Conservation (phyloP, 805 yeast species). For the Lipomyces yamadae region DNA sequence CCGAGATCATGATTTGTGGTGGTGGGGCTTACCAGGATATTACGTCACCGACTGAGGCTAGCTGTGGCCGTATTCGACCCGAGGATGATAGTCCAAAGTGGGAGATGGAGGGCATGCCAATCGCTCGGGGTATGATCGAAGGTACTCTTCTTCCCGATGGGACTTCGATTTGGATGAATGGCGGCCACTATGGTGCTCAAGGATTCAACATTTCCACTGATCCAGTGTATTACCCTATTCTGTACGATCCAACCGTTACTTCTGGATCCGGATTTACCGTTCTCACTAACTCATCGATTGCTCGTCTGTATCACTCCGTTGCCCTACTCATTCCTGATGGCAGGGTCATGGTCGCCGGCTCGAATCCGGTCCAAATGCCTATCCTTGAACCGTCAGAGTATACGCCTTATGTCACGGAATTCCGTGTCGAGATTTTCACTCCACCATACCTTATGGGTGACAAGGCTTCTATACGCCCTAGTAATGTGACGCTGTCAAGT, state of each 20-base stretch:
- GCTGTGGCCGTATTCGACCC: constrained; percentile 33
- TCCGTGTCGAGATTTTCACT: constrained; percentile 34
- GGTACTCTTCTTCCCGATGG: constrained; percentile 34
- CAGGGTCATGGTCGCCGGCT: constrained; percentile 32
- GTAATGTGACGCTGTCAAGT: constrained; percentile 14
- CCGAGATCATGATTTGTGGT: constrained; percentile 34
- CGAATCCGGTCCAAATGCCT: constrained; percentile 36
- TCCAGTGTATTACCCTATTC: constrained; percentile 27
- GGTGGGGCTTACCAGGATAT: constrained; percentile 36
- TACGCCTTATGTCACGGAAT: constrained; percentile 34
- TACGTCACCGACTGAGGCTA: constrained; percentile 34
- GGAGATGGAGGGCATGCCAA: constrained; percentile 35
- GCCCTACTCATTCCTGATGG: constrained; percentile 31
- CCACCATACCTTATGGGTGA: constrained; percentile 34
- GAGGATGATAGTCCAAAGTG: constrained; percentile 30
- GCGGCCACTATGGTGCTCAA: constrained; percentile 30
- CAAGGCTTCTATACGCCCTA: constrained; percentile 26
- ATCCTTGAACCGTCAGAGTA: constrained; percentile 25
- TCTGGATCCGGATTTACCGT: constrained; percentile 23
- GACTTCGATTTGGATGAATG: constrained; percentile 29
- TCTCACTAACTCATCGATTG: constrained; percentile 31
- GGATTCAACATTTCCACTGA: constrained; percentile 33
- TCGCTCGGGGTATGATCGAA: constrained; percentile 30
- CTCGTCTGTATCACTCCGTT: constrained; percentile 33
- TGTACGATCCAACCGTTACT: constrained; percentile 19